Base-by-base conservation (phyloP, 805 yeast species). In the Cephaloascus albidus region DNA sequence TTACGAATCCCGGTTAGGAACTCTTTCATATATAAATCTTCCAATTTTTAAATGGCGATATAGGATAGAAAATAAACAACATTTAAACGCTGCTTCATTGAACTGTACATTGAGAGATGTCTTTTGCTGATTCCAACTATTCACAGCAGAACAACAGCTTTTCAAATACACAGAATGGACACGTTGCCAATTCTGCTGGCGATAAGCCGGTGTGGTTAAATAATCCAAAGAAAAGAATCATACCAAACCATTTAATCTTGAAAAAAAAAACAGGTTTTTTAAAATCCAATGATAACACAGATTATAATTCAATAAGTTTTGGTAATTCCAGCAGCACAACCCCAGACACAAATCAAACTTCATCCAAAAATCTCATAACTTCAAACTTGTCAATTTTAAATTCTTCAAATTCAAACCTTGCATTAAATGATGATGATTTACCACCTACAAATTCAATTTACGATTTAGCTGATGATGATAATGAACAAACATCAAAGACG, bases 371-470 rank as follows among this genome's bases (percentile, higher is more conserved):
- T 36, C 47, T 58, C 15, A 8, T 14, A 14, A 31, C 6, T n/a
- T 31, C 18, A 31, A 33, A 17, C 8, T 5, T 5, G 10, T 10
- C 10, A 50, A 20, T 49, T 15, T 39, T 47, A 6, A 10, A 6
- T 10, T 33, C 40, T 47, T n/a, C n/a, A n/a, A n/a, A n/a, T n/a
- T n/a, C n/a, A n/a, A n/a, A n/a, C n/a, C n/a, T n/a, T n/a, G n/a
- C 23, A 43, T 15, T 52, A 51, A 51, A 52, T 35, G 58, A 58
- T 36, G 70, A 61, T 30, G 77, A 72, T 42, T 43, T 60, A 28
- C 80, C 79, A 10, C 81, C 81, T 1, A 51, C 63, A 4, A 55
- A 67, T 42, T 73, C 80, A 3, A 58, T 75, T 19, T 69, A 64
- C 44, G 81, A 75, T 45, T 58, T 72, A 40, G 63, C 60, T 36